Evolutionary conservation across 164 flowering plant species (phyloP).

Genomic region (Hamamelis virginiana): DNA sequence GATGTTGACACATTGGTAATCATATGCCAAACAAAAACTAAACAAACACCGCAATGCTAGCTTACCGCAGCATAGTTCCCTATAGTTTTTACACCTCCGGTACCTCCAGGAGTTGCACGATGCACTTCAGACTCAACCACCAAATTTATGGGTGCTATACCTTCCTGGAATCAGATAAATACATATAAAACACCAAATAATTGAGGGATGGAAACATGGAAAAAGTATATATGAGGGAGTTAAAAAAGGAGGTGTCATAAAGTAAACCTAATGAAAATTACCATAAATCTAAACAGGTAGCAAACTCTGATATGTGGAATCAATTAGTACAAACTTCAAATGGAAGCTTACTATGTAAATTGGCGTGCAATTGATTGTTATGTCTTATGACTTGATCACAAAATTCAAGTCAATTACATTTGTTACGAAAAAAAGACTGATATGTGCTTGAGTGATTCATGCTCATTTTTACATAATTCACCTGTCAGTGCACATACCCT

Average conservation of each 20-base stretch:
- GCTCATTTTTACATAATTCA: too few relatives aligned
- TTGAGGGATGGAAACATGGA: background rate
- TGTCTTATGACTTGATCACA: too few relatives aligned
- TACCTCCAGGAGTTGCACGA: conserved; percentile 97
- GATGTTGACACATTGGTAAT: background rate
- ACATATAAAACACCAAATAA: background rate
- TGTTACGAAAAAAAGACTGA: background rate
- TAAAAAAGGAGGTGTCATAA: too few relatives aligned
- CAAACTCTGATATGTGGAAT: too few relatives aligned
- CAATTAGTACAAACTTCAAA: background rate
- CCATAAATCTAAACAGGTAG: too few relatives aligned
- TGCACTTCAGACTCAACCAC: conserved; percentile 77
- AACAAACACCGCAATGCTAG: background rate
- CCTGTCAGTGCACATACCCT: too few relatives aligned
- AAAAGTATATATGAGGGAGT: background rate
- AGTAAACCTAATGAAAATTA: too few relatives aligned
- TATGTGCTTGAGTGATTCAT: background rate
- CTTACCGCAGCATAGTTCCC: conserved; percentile 98
- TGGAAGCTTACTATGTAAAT: background rate
- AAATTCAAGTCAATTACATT: background rate
- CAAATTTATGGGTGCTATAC: conserved; percentile 82
- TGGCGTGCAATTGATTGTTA: background rate
- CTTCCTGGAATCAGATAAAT: conserved; percentile 53
- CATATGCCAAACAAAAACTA: background rate
- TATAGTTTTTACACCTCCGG: conserved; percentile 92